Conservation (phyloP, 179 eudicot genomes). For the Patellifolia procumbens region DNA sequence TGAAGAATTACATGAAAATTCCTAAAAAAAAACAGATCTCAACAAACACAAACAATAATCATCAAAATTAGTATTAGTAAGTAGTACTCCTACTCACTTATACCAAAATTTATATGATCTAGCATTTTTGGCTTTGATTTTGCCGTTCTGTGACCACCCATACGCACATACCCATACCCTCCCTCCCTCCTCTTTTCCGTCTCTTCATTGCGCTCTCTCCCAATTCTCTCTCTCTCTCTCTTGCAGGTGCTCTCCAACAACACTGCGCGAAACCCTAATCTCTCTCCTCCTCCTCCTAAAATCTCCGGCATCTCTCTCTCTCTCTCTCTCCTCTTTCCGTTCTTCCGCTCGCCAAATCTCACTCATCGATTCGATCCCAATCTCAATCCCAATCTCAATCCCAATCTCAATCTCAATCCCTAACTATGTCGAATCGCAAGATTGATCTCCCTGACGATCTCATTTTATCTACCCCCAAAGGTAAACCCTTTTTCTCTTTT, state of each 20-base stretch:
- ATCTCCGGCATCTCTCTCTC: constrained; percentile 19
- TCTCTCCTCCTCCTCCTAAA: neutral
- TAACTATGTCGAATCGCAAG: constrained; percentile 56
- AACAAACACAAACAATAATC: neutral
- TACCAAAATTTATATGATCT: neutral
- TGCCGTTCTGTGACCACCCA: constrained; percentile 47
- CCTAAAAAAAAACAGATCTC: neutral
- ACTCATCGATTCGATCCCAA: constrained; percentile 9
- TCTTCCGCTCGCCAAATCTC: neutral
- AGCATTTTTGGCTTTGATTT: no score
- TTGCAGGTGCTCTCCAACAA: constrained; percentile 19
- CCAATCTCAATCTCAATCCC: no score
- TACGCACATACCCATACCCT: constrained; percentile 11
- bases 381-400: no score
- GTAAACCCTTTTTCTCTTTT: constrained; percentile 27
- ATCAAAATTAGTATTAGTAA: neutral
- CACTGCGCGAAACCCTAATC: constrained; percentile 33
- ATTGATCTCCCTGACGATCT: constrained; percentile 74
- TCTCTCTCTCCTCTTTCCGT: neutral
- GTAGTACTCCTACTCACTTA: neutral
- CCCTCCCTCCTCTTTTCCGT: no score
- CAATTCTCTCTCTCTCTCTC: constrained; percentile 9
- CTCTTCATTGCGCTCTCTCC: constrained; percentile 1
- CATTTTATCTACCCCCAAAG: constrained; percentile 55
- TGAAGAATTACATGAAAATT: neutral